phyloP scores from a whole-genome alignment of 1,284 basidiomycete species.

The Ustilago esculenta region DNA sequence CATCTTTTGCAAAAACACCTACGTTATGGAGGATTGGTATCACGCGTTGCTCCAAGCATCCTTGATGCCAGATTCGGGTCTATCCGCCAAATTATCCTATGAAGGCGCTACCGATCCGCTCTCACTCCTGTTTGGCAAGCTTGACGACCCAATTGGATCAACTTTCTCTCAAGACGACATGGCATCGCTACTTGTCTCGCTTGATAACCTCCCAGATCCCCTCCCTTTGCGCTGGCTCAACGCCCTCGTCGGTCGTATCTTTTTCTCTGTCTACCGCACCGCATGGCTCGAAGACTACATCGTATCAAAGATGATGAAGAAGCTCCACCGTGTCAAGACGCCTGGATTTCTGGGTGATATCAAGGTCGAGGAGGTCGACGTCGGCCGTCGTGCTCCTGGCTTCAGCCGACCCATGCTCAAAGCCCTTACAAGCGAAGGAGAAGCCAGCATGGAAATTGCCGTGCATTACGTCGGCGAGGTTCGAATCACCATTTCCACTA shows the following conservation, averaged over 20 bases:
- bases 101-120: constrained; percentile 18
- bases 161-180: constrained; percentile 84
- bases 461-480: constrained; percentile 86
- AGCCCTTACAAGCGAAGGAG: constrained; percentile 89
- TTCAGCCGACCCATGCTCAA: constrained; percentile 92
- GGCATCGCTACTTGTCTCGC: constrained; percentile 80
- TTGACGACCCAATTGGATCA: constrained; percentile 68
- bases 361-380: constrained; percentile 85
- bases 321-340: constrained; percentile 87
- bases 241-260: constrained; percentile 87
- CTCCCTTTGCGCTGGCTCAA: constrained; percentile 98
- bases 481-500: constrained; percentile 87
- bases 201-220: constrained; percentile 91
- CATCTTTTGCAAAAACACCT: constrained; percentile 62
- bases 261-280: constrained; percentile 90
- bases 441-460: constrained; percentile 85
- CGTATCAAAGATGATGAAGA: constrained; percentile 88
- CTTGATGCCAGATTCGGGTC: constrained; percentile 69
- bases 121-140: constrained; percentile 14
- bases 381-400: constrained; percentile 78
- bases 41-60: constrained; percentile 81
- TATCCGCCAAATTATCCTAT: constrained; percentile 12
- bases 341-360: constrained; percentile 87
- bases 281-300: constrained; percentile 82
- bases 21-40: constrained; percentile 85